Evolutionary conservation across 2,329 filamentous ascomycete genomes (phyloP).

Genomic region (Paraphaeosphaeria minitans): DNA sequence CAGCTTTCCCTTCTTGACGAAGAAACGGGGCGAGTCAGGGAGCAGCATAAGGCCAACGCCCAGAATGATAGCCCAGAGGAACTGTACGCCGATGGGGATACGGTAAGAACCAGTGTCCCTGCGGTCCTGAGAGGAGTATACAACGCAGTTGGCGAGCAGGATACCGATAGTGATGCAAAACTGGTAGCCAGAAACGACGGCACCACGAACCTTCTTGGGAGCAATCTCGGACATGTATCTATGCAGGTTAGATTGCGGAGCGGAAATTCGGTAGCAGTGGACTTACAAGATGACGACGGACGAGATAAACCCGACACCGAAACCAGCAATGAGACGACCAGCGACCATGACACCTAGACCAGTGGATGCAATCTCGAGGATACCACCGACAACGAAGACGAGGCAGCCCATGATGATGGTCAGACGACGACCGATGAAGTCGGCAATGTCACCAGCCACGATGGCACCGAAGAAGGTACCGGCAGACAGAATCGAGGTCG

Average conservation of each 20-base stretch:
- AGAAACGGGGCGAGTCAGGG: conserved; percentile 86
- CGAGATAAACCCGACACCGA: conserved; percentile 75
- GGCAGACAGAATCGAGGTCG: conserved; percentile 76
- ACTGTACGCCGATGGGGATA: conserved; percentile 81
- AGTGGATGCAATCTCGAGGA: conserved; percentile 65
- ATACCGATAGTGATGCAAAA: conserved; percentile 84
- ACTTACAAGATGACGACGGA: conserved; percentile 61
- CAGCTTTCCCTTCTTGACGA: conserved; percentile 76
- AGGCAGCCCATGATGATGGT: conserved; percentile 66
- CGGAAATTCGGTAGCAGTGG: conserved; percentile 8
- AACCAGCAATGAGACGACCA: conserved; percentile 74
- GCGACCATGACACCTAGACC: conserved; percentile 68
- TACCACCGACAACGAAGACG: conserved; percentile 64
- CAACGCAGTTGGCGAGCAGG: conserved; percentile 74
- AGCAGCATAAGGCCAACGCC: conserved; percentile 73
- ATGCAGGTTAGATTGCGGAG: conserved; percentile 16
- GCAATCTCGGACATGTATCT: conserved; percentile 84
- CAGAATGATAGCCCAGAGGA: conserved; percentile 81
- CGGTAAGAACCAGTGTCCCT: conserved; percentile 70
- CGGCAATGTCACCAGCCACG: conserved; percentile 61
- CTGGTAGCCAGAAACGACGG: conserved; percentile 79
- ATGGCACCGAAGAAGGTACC: conserved; percentile 79
- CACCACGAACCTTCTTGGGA: conserved; percentile 72
- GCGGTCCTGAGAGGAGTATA: conserved; percentile 72
- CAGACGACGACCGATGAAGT: conserved; percentile 68